Evolutionary conservation across 2,329 filamentous ascomycete species (phyloP).

Genomic region (Penicillium sp.): DNA sequence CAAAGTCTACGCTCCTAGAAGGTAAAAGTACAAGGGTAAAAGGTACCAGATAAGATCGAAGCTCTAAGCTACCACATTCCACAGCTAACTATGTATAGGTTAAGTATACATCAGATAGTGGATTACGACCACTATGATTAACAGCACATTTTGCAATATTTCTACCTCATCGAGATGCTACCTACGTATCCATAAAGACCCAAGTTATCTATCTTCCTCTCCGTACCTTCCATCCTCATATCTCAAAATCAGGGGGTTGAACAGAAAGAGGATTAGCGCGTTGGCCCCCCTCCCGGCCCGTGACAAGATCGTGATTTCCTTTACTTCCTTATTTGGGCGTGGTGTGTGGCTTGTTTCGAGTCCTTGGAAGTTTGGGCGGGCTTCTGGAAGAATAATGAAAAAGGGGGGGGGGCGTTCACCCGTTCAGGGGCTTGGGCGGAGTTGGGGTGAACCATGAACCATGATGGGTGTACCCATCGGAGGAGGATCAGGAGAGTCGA

Average conservation of each 20-base stretch:
- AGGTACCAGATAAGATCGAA: background rate
- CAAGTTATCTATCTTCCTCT: background rate
- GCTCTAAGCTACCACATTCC: background rate
- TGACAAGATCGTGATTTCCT: slow-evolving; percentile 9
- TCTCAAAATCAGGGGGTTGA: background rate
- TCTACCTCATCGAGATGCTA: background rate
- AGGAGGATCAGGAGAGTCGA: background rate
- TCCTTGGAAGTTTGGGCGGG: background rate
- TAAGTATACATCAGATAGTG: background rate
- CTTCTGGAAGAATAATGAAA: slow-evolving; percentile 9
- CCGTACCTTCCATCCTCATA: background rate
- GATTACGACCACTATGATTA: background rate
- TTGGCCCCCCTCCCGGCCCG: slow-evolving; percentile 3
- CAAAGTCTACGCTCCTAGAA: background rate
- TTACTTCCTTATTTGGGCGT: background rate
- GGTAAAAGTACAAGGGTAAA: background rate
- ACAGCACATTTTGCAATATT: background rate
- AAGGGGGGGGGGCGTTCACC: background rate
- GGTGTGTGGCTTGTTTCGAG: background rate
- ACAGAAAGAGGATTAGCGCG: background rate
- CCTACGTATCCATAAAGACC: background rate
- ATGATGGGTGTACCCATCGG: too few relatives aligned
- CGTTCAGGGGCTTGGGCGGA: slow-evolving; percentile 8
- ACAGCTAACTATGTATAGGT: background rate
- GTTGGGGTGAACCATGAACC: background rate